A percentile compares a stretch with the other conserved stretches of the same genome.
Conservation (phyloP, 129 eudicot genomes). For the Pseudognaphalium luteoalbum region DNA sequence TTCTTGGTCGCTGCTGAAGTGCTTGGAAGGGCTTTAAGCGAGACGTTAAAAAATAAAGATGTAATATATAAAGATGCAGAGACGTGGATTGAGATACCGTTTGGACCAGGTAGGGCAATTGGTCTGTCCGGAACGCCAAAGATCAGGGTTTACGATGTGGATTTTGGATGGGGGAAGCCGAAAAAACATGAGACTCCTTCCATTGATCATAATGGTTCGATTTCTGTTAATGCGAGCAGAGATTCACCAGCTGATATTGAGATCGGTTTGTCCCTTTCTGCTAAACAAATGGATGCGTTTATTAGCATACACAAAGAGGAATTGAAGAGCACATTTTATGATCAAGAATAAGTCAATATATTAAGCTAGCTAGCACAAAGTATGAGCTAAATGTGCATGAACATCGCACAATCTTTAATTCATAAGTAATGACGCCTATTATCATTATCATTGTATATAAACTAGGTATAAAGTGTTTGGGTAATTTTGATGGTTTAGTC, state of each 20-base stretch:
- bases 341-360: background rate
- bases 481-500: too few species aligned
- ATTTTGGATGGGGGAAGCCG: slow-evolving; percentile 30
- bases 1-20: slow-evolving; percentile 12
- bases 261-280: slow-evolving; percentile 11
- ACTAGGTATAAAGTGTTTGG: too few species aligned
- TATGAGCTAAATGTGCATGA: too few species aligned
- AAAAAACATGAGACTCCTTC: slow-evolving; percentile 9
- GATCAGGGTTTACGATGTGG: slow-evolving; percentile 8
- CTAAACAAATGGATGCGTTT: slow-evolving; percentile 19
- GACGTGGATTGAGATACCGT: background rate
- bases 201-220: background rate
- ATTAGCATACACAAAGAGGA: background rate
- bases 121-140: slow-evolving; percentile 13
- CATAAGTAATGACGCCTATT: too few species aligned
- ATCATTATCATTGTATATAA: too few species aligned
- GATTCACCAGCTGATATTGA: slow-evolving; percentile 8
- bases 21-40: background rate
- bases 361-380: too few species aligned
- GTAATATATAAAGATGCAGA: background rate
- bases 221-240: background rate
- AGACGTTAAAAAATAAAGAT: background rate
- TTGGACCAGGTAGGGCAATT: background rate
- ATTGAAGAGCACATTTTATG: background rate
- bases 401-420: too few species aligned